Base-by-base conservation (phyloP, 2,329 filamentous ascomycete species). In the Paraconiothyrium sp. region DNA sequence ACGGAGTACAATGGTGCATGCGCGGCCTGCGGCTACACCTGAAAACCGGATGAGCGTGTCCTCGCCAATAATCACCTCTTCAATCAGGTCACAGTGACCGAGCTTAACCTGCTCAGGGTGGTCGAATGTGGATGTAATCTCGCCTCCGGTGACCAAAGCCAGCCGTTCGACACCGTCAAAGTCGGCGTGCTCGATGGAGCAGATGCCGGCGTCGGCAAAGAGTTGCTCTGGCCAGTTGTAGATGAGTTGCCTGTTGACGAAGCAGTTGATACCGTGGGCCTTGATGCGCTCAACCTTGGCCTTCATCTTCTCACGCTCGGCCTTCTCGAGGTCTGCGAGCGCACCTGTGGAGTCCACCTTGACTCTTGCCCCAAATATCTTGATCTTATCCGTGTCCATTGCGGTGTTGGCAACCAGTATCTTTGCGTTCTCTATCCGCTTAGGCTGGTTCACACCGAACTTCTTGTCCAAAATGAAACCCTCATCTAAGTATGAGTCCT, bases 211-310 rank as follows among this genome's bases (percentile, higher is more conserved):
- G 79, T 99, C 95, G 39, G 94, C 93, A 77, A 99, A 99, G 50
- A 99, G 90, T 83, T 99, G 95, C 82, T 99, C 95, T 6, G 95
- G 95, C 95, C 95, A 99, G 86, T 99, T 99, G 87, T 99, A 99
- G 83, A 99, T 99, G 67, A 99, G 89, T 81, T 99, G 95, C 72
- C 95, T 87, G 87, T 99, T 99, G 81, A 99, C 97, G 81, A 99
- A 99, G 86, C 95, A 98, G 87, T 99, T 99, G 84, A 99, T 97
- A 62, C 95, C 95, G 76, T 99, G 95, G 50, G 93, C 88, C 88
- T 98, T 99, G 84, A 99, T 99, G 81, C 93, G 94, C 67, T 99
- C 95, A 49, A 99, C 95, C 87, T 99, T 99, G 68, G 92, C 91
- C 86, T 94, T 96, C 95, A 99, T 99, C 89, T 98, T 98, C 74